Percentiles rank a stretch among this genome's conserved stretches.
Conservation (phyloP, 2,329 filamentous ascomycete species). For the Fulvia fulva region DNA sequence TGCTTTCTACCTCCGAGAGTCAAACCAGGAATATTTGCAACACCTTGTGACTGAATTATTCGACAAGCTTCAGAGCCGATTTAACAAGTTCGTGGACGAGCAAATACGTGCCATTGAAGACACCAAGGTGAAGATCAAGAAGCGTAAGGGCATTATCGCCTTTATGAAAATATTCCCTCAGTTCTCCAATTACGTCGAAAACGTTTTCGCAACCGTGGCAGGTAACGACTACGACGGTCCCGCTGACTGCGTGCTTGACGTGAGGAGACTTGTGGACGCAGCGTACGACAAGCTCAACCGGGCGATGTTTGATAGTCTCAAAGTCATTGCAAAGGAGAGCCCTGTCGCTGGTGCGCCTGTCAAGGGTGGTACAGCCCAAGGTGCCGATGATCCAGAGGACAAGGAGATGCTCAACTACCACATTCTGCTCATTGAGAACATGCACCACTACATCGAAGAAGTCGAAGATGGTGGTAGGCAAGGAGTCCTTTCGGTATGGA, state of each 20-base stretch:
- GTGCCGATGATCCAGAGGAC: conserved; percentile 68
- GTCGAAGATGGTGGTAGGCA: conserved; percentile 65
- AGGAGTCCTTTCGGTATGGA: conserved; percentile 77
- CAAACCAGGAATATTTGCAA: conserved; percentile 88
- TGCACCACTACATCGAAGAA: conserved; percentile 95
- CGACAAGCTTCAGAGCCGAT: conserved; percentile 64
- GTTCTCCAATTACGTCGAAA: conserved; percentile 79
- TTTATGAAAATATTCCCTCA: conserved; percentile 92
- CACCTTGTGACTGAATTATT: conserved; percentile 74
- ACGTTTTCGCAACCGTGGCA: conserved; percentile 60
- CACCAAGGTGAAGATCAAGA: conserved; percentile 98
- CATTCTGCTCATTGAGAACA: conserved; percentile 95
- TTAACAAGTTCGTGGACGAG: conserved; percentile 86
- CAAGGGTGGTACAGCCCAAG: conserved; percentile 39
- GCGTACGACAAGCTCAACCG: conserved; percentile 87
- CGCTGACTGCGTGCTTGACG: conserved; percentile 50
- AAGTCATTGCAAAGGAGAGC: conserved; percentile 79
- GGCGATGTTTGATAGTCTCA: conserved; percentile 95
- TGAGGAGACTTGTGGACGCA: conserved; percentile 75
- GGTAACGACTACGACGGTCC: conserved; percentile 45
- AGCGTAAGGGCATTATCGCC: conserved; percentile 91
- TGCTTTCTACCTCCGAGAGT: conserved; percentile 73
- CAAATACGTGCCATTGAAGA: conserved; percentile 95
- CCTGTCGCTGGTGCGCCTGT: conserved; percentile 52
- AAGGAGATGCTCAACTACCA: conserved; percentile 97